phyloP scores from a whole-genome alignment of 2,329 filamentous ascomycete genomes.

The Fusarium cyanostomum region DNA sequence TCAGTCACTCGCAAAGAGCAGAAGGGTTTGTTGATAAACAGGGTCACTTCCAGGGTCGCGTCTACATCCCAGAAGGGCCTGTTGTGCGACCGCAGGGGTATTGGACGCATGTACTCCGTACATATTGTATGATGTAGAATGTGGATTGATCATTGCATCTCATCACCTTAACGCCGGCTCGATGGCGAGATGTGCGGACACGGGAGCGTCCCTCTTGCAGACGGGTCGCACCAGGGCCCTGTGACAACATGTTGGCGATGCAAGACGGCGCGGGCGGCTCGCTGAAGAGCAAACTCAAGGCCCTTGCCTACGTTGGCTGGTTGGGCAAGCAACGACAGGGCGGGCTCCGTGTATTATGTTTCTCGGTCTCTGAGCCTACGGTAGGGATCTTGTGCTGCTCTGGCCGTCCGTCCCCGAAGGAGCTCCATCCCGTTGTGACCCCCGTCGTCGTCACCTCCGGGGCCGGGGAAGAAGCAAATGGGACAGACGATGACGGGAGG shows the following conservation, averaged over 20 bases:
- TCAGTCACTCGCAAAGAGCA: not conserved
- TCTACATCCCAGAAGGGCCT: conserved; percentile 24
- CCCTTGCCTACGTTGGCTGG: conserved; percentile 18
- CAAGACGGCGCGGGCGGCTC: conserved; percentile 26
- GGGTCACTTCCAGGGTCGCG: conserved; percentile 29
- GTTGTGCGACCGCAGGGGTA: conserved; percentile 29
- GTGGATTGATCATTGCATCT: conserved; percentile 26
- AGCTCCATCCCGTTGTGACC: conserved; percentile 35
- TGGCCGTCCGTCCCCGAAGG: conserved; percentile 33
- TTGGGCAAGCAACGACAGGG: conserved; percentile 44
- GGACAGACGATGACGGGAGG: conserved; percentile 6
- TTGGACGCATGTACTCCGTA: conserved; percentile 22
- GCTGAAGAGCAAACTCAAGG: conserved; percentile 34
- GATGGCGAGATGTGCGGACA: conserved; percentile 34
- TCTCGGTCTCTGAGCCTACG: conserved; percentile 29
- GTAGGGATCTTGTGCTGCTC: conserved; percentile 35
- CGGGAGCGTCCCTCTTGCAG: conserved; percentile 25
- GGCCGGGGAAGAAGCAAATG: conserved; percentile 26
- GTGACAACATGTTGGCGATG: conserved; percentile 35
- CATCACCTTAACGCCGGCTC: conserved; percentile 28
- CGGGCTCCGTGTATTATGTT: conserved; percentile 31
- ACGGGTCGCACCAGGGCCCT: conserved; percentile 6
- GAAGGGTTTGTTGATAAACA: conserved; percentile 31
- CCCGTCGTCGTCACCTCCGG: conserved; percentile 36
- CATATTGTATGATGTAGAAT: conserved; percentile 30